Percentiles rank a stretch among this genome's conserved stretches.
Conservation (phyloP, 2,329 filamentous ascomycete species). For the Penicillium sp. region DNA sequence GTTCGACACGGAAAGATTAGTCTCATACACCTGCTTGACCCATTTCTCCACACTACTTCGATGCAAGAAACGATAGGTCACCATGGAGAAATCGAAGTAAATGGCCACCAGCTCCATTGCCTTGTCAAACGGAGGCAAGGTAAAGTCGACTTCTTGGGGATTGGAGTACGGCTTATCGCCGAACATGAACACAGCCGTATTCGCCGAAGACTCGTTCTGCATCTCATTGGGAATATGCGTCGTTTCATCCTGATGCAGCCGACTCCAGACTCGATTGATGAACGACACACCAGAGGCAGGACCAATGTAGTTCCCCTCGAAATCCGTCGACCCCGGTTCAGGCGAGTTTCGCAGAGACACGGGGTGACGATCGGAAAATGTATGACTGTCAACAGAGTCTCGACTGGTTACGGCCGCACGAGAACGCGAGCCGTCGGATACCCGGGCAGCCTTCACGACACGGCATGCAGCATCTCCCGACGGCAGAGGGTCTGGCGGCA, state of each 20-base stretch:
- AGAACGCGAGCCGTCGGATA: constrained; percentile 3
- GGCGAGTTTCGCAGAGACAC: constrained; percentile 41
- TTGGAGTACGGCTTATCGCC: constrained; percentile 52
- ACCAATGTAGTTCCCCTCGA: constrained; percentile 57
- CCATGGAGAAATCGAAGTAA: constrained; percentile 61
- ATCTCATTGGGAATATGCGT: constrained; percentile 30
- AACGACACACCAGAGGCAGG: constrained; percentile 54
- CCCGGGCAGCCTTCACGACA: not conserved
- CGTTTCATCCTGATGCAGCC: constrained; percentile 57
- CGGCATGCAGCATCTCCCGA: not conserved
- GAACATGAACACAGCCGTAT: constrained; percentile 50
- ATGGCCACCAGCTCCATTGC: constrained; percentile 49
- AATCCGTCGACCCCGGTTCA: constrained; percentile 49
- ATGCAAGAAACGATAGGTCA: constrained; percentile 60
- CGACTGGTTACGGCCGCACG: not conserved
- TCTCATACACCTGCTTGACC: constrained; percentile 42
- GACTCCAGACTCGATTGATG: constrained; percentile 66
- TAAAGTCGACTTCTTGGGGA: constrained; percentile 33
- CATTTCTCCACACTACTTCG: constrained; percentile 53
- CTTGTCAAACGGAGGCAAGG: constrained; percentile 41
- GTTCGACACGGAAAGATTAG: constrained; percentile 36
- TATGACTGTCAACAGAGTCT: constrained; percentile 1
- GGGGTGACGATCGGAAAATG: constrained; percentile 6
- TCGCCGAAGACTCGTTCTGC: constrained; percentile 34
- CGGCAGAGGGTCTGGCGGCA: constrained; percentile 33